Conservation (phyloP, 768 basidiomycete species). For the Leccinum sublutescens region DNA sequence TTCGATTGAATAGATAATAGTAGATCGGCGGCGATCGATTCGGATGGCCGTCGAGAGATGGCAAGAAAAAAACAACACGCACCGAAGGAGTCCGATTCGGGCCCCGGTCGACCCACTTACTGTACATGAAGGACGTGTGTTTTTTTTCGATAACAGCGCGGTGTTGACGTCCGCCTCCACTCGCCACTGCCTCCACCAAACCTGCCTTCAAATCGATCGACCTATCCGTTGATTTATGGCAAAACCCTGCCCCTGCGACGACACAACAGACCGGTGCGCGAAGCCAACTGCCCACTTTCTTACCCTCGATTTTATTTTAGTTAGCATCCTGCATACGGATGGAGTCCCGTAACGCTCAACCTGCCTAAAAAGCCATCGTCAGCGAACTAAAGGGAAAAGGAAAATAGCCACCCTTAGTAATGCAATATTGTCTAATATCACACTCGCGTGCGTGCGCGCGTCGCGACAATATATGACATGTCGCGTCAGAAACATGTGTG, state of each 20-base stretch:
- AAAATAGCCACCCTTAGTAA: not conserved
- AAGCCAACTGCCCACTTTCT: not conserved
- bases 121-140: not conserved
- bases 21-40: not conserved
- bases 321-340: not conserved
- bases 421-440: not conserved
- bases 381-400: not conserved
- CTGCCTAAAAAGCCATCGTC: not conserved
- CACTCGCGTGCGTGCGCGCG: not conserved
- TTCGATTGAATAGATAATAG: conserved; percentile 1
- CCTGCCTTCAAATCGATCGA: not conserved
- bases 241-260: not conserved
- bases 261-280: not conserved
- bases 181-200: not conserved
- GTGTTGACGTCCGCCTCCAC: not conserved
- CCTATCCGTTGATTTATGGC: not conserved
- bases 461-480: not conserved
- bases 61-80: not conserved
- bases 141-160: not conserved
- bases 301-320: not conserved
- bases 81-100: not conserved
- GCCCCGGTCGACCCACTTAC: not conserved
- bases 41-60: conserved; percentile 3
- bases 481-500: conserved; percentile 20
- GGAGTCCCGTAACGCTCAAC: not conserved